Conservation (phyloP, 352 stramenopile genomes). For the Hyaloperonospora arabidopsidis region DNA sequence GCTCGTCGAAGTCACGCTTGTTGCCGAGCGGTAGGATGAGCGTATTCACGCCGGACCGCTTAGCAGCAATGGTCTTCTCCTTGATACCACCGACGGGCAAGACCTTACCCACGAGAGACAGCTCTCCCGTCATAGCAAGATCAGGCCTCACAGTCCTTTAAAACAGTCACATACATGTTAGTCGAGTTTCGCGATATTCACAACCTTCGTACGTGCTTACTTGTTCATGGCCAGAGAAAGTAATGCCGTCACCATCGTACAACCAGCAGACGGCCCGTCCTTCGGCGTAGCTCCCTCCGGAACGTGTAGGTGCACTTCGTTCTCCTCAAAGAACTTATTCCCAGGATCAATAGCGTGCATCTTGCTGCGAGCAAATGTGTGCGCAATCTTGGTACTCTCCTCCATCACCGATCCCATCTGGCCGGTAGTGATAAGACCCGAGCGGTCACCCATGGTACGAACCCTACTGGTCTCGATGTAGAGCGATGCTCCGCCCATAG, state of each 20-base stretch:
- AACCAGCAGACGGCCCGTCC: slow-evolving; percentile 95
- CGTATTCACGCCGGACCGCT: slow-evolving; percentile 90
- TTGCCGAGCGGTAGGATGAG: slow-evolving; percentile 93
- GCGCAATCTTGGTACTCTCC: slow-evolving; percentile 96
- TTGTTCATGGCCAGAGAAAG: slow-evolving; percentile 92
- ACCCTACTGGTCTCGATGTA: slow-evolving; percentile 95
- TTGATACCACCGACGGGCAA: slow-evolving; percentile 98
- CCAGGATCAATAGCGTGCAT: slow-evolving; percentile 53
- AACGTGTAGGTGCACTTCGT: slow-evolving; percentile 96
- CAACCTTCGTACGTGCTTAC: slow-evolving; percentile 29
- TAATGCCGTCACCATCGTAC: slow-evolving; percentile 97
- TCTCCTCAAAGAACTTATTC: slow-evolving; percentile 93
- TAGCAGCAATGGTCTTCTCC: slow-evolving; percentile 98
- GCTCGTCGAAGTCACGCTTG: slow-evolving; percentile 92
- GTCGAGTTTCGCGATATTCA: slow-evolving; percentile 2
- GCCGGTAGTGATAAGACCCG: slow-evolving; percentile 84
- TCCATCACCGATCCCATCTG: slow-evolving; percentile 98
- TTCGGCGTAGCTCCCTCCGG: slow-evolving; percentile 98
- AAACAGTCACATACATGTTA: slow-evolving; percentile 11
- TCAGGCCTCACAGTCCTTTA: slow-evolving; percentile 87
- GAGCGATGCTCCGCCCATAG: slow-evolving; percentile 96
- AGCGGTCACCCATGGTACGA: slow-evolving; percentile 53
- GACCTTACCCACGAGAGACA: slow-evolving; percentile 96
- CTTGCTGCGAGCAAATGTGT: slow-evolving; percentile 88
- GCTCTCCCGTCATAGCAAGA: slow-evolving; percentile 96